Percentiles rank a stretch among this genome's conserved stretches.
phyloP scores from a whole-genome alignment of 169 alveolate species.

The Cryptosporidium sp. region DNA sequence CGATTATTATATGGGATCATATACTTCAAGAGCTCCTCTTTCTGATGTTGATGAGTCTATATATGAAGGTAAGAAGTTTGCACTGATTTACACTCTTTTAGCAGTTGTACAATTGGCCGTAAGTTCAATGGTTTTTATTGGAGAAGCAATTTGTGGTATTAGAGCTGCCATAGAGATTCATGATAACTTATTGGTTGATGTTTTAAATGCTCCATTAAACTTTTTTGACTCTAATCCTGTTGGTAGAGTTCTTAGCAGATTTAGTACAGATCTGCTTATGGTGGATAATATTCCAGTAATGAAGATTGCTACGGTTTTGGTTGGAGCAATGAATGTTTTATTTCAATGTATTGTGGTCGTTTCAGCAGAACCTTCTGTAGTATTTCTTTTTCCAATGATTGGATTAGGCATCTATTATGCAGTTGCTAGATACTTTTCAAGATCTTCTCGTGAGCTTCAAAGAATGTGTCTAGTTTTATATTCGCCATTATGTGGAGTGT shows the following conservation, averaged over 20 bases:
- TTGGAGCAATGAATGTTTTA: constrained; percentile 74
- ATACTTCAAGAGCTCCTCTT: constrained; percentile 50
- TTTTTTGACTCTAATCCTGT: constrained; percentile 83
- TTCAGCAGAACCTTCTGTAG: constrained; percentile 61
- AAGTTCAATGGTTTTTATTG: constrained; percentile 70
- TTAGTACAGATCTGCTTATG: constrained; percentile 80
- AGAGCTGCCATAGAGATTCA: constrained; percentile 75
- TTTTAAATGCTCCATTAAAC: constrained; percentile 79
- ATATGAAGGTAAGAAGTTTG: constrained; percentile 53
- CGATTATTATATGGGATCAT: constrained; percentile 69
- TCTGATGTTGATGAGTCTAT: constrained; percentile 24
- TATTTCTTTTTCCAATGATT: constrained; percentile 76
- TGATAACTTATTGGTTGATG: constrained; percentile 63
- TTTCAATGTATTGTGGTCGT: constrained; percentile 76
- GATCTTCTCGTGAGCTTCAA: constrained; percentile 80
- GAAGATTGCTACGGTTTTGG: constrained; percentile 76
- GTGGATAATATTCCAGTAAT: constrained; percentile 78
- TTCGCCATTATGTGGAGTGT: constrained; percentile 75
- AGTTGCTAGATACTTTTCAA: constrained; percentile 78
- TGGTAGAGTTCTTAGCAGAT: constrained; percentile 82
- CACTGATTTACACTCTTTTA: constrained; percentile 8
- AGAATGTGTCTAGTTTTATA: constrained; percentile 70
- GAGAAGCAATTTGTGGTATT: constrained; percentile 77
- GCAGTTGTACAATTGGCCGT: constrained; percentile 24
- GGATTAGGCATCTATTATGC: constrained; percentile 69